Percentiles rank a stretch among this genome's conserved stretches.
Conservation (phyloP, 106 monocot genomes). For the Dioscorea zingiberensis region DNA sequence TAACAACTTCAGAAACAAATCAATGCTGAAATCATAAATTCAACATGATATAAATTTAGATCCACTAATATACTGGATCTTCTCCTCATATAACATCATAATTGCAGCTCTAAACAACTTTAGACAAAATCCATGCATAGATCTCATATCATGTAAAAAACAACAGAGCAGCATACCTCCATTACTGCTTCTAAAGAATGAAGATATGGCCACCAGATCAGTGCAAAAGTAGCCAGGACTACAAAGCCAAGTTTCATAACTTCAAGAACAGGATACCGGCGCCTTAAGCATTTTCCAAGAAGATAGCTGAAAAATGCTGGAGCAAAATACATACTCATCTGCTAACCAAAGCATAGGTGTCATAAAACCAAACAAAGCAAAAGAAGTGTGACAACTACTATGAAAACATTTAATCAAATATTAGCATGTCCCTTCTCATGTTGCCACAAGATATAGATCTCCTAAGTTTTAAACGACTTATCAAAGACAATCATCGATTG, state of each 20-base stretch:
- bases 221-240: conserved; percentile 71
- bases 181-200: conserved; percentile 57
- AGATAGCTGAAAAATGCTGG: conserved; percentile 93
- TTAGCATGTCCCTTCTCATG: not conserved
- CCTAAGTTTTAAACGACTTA: no score
- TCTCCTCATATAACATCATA: no score
- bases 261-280: conserved; percentile 53
- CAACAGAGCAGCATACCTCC: conserved; percentile 37
- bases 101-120: no score
- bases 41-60: no score
- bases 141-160: not conserved
- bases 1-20: no score
- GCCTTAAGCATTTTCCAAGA: conserved; percentile 71
- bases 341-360: conserved; percentile 12
- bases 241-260: conserved; percentile 64
- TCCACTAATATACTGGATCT: no score
- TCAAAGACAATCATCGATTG: no score
- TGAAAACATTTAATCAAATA: not conserved
- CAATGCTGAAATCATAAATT: no score
- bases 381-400: not conserved
- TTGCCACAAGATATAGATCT: no score
- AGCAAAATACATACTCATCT: conserved; percentile 94
- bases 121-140: no score
- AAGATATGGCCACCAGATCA: conserved; percentile 95
- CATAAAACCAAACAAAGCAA: not conserved